Evolutionary conservation across 169 alveolate species (phyloP).

Genomic region (Eimeria maxima): DNA sequence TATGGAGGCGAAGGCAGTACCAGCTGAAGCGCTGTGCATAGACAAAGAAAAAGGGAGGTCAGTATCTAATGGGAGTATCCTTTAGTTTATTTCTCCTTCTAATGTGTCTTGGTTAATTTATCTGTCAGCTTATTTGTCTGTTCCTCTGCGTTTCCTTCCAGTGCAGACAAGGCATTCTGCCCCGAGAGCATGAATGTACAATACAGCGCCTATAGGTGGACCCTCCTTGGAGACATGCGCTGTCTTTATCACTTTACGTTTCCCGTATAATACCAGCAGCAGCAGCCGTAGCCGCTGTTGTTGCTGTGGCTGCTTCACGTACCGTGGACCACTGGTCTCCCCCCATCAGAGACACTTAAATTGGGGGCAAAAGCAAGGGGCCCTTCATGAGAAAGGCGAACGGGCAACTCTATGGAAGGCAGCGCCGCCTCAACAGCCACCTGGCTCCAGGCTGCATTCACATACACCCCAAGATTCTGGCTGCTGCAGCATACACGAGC

Average conservation of each 20-base stretch:
- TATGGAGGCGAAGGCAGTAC: background rate
- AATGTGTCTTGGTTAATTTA: too few species aligned
- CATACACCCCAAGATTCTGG: background rate
- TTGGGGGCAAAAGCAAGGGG: background rate
- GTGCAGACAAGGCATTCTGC: too few species aligned
- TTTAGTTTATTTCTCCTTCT: too few species aligned
- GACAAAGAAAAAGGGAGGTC: background rate
- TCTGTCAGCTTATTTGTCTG: too few species aligned
- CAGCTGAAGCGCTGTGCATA: background rate
- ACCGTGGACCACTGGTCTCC: constrained; percentile 78
- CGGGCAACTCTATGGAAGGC: constrained; percentile 41
- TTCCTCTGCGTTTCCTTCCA: too few species aligned
- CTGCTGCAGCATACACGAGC: background rate
- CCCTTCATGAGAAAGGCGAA: constrained; percentile 33
- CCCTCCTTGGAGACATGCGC: background rate
- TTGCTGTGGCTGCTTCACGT: background rate
- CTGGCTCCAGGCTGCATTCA: constrained; percentile 67
- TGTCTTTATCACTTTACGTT: too few species aligned
- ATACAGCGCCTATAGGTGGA: too few species aligned
- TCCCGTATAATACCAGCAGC: background rate
- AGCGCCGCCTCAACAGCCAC: constrained; percentile 55
- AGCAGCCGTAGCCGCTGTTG: background rate
- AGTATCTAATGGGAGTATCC: too few species aligned
- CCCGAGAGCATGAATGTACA: too few species aligned
- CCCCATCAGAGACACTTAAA: constrained; percentile 44